Evolutionary conservation across 768 basidiomycete genomes (phyloP), one percentile per base, ranked within the genome.

Genomic region (Suillus subalutaceus): DNA sequence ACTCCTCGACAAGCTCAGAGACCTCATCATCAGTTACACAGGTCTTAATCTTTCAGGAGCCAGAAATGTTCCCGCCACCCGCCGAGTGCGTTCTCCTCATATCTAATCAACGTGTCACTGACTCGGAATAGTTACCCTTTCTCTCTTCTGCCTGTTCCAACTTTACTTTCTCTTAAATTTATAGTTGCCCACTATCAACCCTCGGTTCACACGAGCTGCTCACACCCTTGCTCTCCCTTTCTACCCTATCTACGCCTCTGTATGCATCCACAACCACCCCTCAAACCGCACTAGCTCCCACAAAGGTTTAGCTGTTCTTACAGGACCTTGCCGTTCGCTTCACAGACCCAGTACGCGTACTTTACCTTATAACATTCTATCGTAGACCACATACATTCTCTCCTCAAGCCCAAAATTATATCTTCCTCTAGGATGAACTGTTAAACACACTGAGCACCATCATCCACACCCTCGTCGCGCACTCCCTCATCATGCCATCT

Each of bases 11-110:
- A 93, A 89, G 75, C 75, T 92, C 44, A 89, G 91, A n/a, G 85
- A 91, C 65, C 83, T 97, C 18, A 78, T 98, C 61, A 87, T 99
- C 69, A 94, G 91, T 65, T 97, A 97, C 78, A 87, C 90, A 13
- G 96, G 96, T 7, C 83, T 98, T 58, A 91, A 86, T 30, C 81
- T 99, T 12, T n/a, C 94, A 96, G 78, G 96, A 96, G 66, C 93
- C 96, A 2, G 89, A 89, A 44, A 96, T 98, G 91, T 99, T 99
- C 70, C 92, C 94, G 58, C 94, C 97, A 70, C 96, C 96, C 12
- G 64, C 78, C 63, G 85, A 87, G 95, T 93, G 76, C 66, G 86
- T 80, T 32, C 57, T 18, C 40, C 23, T n/a, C 15, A 41, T 38
- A 46, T 50, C 6, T 50, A 23, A n/a, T 56, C 26, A 23, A 46